Evolutionary conservation across 192 early-diverging fungal species (phyloP).

Genomic region (Mortierella claussenii): DNA sequence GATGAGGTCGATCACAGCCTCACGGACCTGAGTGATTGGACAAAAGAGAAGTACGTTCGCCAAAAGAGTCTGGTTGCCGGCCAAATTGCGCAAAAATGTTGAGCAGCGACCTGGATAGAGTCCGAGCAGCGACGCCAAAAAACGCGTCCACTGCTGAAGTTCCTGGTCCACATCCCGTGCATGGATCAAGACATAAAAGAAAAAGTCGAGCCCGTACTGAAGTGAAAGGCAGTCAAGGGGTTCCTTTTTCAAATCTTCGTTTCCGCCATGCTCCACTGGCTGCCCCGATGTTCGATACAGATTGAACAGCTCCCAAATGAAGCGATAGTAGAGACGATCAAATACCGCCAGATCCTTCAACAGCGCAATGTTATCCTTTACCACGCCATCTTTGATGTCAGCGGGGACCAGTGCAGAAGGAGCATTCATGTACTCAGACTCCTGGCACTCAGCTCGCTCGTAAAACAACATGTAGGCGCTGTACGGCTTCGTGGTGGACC

Average conservation of each 20-base stretch:
- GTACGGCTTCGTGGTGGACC: conserved; percentile 56
- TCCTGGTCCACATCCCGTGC: conserved; percentile 51
- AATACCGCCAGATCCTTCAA: conserved; percentile 54
- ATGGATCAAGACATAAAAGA: conserved; percentile 52
- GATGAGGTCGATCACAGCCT: conserved; percentile 55
- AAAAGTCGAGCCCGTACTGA: conserved; percentile 52
- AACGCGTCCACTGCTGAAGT: conserved; percentile 50
- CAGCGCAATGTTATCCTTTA: conserved; percentile 50
- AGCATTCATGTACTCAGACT: neutral
- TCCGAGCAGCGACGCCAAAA: conserved; percentile 41
- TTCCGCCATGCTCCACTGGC: neutral
- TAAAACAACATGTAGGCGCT: conserved; percentile 69
- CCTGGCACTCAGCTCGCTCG: conserved; percentile 24
- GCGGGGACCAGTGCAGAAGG: conserved; percentile 7
- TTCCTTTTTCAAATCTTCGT: neutral
- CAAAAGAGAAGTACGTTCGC: conserved; percentile 47
- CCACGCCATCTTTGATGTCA: conserved; percentile 51
- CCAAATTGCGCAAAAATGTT: conserved; percentile 39
- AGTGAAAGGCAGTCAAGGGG: conserved; percentile 27
- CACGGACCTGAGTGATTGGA: conserved; percentile 54
- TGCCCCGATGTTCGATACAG: conserved; percentile 9
- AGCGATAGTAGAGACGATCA: conserved; percentile 50
- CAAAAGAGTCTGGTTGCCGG: conserved; percentile 18
- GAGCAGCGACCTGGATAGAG: conserved; percentile 44
- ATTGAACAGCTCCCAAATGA: conserved; percentile 55